Base-by-base conservation (phyloP, 108 stramenopile genomes). In the Epithemia pelagica region DNA sequence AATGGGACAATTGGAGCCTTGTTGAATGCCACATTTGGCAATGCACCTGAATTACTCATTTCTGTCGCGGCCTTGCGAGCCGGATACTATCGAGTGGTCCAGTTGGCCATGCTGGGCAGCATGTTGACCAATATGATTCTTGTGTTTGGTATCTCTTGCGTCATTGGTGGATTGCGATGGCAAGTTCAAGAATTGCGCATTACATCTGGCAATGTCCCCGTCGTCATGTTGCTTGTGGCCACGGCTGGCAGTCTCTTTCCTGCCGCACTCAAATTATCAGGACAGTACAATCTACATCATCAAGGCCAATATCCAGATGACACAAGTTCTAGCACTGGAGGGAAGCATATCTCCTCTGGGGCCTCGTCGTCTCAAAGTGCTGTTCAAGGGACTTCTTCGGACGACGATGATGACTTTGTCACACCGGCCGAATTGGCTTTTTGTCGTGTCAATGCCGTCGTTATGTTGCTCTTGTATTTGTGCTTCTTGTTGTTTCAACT, bases 21-120 rank as follows among this genome's bases (percentile, higher is more conserved):
- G 30, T 73, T 96, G 25, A 96, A 96, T 78, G 96, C 92, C 15
- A 91, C 96, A 1, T 96, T 96, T 81, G 96, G 96, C 22, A 96
- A 96, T 77, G 93, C 93, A 28, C 90, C 93, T 5, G 96, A 96
- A 79, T 59, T 96, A 22, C 66, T 96, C 24, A 94, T 96, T 66
- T 88, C 90, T 0, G 78, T 79, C n/a, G 86, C 90, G 0, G 96
- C 96, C 29, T 76, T 96, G 30, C 76, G 80, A 22, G 76, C 86
- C 37, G 92, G 92, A 24, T 93, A 75, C 65, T 90, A 92, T 51
- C 89, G 92, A 18, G 90, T 96, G 0, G 92, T 96, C 1, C 93
- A 96, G 67, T 72, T 94, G 23, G 85, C 95, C 54, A 79, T 96
- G 82, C 71, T 96, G 65, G 95, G 95, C 0, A 83, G 81, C 65